Conservation (phyloP, 2,329 filamentous ascomycete species). For the Mariannaea sp. region DNA sequence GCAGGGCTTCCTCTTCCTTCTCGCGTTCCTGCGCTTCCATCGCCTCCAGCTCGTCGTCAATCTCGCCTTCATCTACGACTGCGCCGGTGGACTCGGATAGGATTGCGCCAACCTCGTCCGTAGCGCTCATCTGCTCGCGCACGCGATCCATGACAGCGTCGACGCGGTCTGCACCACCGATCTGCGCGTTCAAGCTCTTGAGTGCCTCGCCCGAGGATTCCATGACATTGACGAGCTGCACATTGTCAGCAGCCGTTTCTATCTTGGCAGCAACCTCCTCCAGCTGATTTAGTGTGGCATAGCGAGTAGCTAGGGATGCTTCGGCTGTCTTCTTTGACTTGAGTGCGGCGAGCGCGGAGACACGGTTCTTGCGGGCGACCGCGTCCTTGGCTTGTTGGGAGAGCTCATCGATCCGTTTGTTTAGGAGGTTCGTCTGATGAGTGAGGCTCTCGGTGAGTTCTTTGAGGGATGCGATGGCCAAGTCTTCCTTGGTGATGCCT, state of each 20-base stretch:
- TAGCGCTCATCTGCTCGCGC: slow-evolving; percentile 77
- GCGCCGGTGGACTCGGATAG: slow-evolving; percentile 65
- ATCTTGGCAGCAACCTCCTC: slow-evolving; percentile 84
- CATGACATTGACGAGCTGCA: slow-evolving; percentile 84
- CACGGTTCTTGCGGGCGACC: slow-evolving; percentile 72
- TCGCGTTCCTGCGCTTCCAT: slow-evolving; percentile 66
- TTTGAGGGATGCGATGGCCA: slow-evolving; percentile 81
- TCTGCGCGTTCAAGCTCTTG: slow-evolving; percentile 71
- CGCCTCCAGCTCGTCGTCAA: slow-evolving; percentile 84
- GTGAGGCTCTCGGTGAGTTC: slow-evolving; percentile 76
- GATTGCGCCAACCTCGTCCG: slow-evolving; percentile 80
- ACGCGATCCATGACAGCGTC: slow-evolving; percentile 76
- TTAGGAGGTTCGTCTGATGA: slow-evolving; percentile 71
- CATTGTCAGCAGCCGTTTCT: slow-evolving; percentile 82
- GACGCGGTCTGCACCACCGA: slow-evolving; percentile 77
- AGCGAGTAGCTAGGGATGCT: slow-evolving; percentile 70
- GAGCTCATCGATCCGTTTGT: slow-evolving; percentile 68
- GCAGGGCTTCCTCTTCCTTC: slow-evolving; percentile 57
- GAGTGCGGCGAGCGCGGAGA: slow-evolving; percentile 77
- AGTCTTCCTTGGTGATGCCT: slow-evolving; percentile 75
- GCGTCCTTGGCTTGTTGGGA: slow-evolving; percentile 69
- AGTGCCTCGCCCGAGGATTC: slow-evolving; percentile 76
- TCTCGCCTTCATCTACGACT: slow-evolving; percentile 75
- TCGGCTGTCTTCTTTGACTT: slow-evolving; percentile 84
- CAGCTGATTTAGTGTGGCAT: slow-evolving; percentile 76